phyloP scores from a whole-genome alignment of 2,329 filamentous ascomycete genomes.

The Amphichorda felina region DNA sequence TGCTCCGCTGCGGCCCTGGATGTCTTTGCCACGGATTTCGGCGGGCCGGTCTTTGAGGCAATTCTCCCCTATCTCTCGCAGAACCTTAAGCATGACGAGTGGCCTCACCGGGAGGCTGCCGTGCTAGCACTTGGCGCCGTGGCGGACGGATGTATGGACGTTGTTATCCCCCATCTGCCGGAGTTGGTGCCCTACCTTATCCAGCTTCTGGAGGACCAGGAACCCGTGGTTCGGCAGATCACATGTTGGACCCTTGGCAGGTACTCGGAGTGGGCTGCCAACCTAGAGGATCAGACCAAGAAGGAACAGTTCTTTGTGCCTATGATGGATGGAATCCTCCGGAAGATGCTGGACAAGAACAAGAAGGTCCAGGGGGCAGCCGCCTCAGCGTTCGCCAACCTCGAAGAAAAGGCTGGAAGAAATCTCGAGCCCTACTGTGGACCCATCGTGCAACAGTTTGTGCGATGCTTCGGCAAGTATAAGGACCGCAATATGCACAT shows the following conservation, averaged over 20 bases:
- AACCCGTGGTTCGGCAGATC: constrained; percentile 89
- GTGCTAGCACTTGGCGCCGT: constrained; percentile 91
- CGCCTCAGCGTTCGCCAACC: constrained; percentile 87
- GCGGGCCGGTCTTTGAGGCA: constrained; percentile 75
- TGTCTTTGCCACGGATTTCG: constrained; percentile 85
- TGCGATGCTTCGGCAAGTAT: constrained; percentile 85
- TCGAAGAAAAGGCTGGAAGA: constrained; percentile 85
- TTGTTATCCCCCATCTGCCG: constrained; percentile 80
- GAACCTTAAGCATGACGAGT: constrained; percentile 79
- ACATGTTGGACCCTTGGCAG: constrained; percentile 95
- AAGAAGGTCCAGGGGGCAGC: constrained; percentile 97
- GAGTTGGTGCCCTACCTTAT: constrained; percentile 87
- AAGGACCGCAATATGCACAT: constrained; percentile 99
- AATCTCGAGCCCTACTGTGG: constrained; percentile 74
- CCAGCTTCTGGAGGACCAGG: constrained; percentile 68
- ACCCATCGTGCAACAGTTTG: constrained; percentile 85
- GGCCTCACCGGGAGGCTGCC: constrained; percentile 86
- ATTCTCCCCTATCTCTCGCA: constrained; percentile 87
- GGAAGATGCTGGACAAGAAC: constrained; percentile 91
- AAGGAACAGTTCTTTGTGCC: constrained; percentile 78
- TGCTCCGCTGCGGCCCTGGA: constrained; percentile 94
- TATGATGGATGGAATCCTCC: constrained; percentile 92
- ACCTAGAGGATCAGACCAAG: constrained; percentile 53
- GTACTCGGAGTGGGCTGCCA: constrained; percentile 86
- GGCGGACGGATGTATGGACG: constrained; percentile 84